Conservation (phyloP, 495 filamentous ascomycete species). For the Aspergillus ostianus region DNA sequence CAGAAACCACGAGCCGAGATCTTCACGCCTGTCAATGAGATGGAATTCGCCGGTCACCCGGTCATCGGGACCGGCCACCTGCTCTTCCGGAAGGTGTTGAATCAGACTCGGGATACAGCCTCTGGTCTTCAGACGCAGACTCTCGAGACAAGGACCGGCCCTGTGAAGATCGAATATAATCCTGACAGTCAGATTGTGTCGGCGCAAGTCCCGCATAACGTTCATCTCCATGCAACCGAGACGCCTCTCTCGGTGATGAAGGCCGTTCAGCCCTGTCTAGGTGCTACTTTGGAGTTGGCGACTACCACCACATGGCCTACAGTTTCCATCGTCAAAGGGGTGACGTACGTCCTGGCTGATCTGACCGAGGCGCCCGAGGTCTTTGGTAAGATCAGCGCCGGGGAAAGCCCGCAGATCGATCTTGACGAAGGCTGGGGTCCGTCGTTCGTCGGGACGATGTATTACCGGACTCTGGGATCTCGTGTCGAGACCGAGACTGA, state of each 20-base stretch:
- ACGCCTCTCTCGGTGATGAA: slow-evolving; percentile 22
- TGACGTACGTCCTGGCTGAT: slow-evolving; percentile 60
- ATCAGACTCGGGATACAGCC: background rate
- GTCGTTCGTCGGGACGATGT: slow-evolving; percentile 48
- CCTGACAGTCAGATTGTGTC: slow-evolving; percentile 34
- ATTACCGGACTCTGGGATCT: slow-evolving; percentile 51
- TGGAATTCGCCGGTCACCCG: slow-evolving; percentile 72
- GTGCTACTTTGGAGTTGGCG: slow-evolving; percentile 11
- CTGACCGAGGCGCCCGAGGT: slow-evolving; percentile 34
- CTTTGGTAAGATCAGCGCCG: slow-evolving; percentile 25
- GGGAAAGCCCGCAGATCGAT: slow-evolving; percentile 15
- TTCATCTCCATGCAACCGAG: slow-evolving; percentile 52
- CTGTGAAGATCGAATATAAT: slow-evolving; percentile 39
- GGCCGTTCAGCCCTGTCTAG: slow-evolving; percentile 25
- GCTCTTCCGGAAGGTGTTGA: slow-evolving; percentile 31
- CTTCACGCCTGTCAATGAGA: slow-evolving; percentile 57
- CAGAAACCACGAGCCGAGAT: slow-evolving; percentile 53
- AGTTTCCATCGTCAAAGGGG: slow-evolving; percentile 67
- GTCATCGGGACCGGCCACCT: slow-evolving; percentile 62
- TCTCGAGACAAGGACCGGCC: slow-evolving; percentile 59
- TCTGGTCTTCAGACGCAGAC: slow-evolving; percentile 23
- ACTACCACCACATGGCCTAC: slow-evolving; percentile 33
- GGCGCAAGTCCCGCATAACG: slow-evolving; percentile 59
- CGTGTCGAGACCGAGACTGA: slow-evolving; percentile 18
- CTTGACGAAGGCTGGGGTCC: slow-evolving; percentile 59